Conservation (phyloP, 2,329 filamentous ascomycete species). For the Neobulgaria alba region DNA sequence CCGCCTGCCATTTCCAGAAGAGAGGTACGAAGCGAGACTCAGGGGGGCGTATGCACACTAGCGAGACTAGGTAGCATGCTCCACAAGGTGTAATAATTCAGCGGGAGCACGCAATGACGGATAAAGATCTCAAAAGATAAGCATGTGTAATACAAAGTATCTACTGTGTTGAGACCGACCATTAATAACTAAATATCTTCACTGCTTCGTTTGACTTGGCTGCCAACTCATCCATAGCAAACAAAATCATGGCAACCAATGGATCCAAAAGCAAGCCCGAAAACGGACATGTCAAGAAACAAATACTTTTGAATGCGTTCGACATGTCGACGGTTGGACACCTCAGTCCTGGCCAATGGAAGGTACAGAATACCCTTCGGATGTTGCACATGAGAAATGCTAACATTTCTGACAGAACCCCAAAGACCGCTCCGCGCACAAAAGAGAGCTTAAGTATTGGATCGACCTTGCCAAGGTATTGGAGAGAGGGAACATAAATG, state of each 20-base stretch:
- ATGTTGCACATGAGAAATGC: background rate
- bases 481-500: conserved; percentile 54
- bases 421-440: conserved; percentile 50
- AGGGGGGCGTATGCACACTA: no score
- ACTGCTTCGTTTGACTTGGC: no score
- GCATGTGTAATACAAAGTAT: background rate
- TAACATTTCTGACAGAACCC: conserved; percentile 39
- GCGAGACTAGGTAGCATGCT: no score
- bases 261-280: no score
- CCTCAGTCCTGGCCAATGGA: conserved; percentile 59
- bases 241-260: no score
- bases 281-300: conserved; percentile 33
- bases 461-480: conserved; percentile 53
- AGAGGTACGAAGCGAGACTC: no score
- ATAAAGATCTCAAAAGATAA: background rate
- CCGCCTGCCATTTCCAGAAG: no score
- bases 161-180: no score
- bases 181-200: no score
- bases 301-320: conserved; percentile 55
- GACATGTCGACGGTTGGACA: conserved; percentile 59
- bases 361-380: conserved; percentile 31
- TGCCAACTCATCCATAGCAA: no score
- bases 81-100: conserved; percentile 8
- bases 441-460: conserved; percentile 54
- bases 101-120: conserved; percentile 14